Evolutionary conservation across 2,329 filamentous ascomycete genomes (phyloP), one percentile per base, ranked within the genome.

Genomic region (Neofusicoccum umdonicola): DNA sequence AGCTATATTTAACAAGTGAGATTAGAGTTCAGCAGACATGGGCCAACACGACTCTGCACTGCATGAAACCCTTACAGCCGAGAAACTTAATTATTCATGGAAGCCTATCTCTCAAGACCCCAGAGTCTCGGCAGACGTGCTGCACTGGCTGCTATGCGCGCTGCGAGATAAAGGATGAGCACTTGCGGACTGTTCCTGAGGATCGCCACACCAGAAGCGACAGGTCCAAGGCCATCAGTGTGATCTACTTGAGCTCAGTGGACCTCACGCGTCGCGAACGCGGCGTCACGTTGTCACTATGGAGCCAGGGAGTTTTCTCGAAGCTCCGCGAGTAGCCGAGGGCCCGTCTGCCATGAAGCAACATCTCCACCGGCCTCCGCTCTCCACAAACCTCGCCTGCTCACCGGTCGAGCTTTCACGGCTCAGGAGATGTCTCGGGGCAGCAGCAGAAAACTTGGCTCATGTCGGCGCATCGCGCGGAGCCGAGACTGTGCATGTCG

Each of bases 271-370:
- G 42, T 37, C 56, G 42, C n/a, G 11, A 47, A 47, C 56, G 42
- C 56, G 56, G 31, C 42, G 31, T 60, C 56, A 60, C 42, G 56
- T 60, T 60, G 56, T 17, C 56, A 17, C 13, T n/a, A 47, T 60
- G 41, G 42, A 35, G 56, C 41, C 41, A 60, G 31, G 31, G 42
- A 27, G 27, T 45, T 13, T 47, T 45, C 41, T 60, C 27, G 31
- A 60, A 60, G n/a, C n/a, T 37, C 56, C 56, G 56, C 56, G 56
- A 37, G n/a, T 47, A 47, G 31, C 56, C 56, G 42, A 60, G 19
- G 41, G 31, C 42, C 4, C 27, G 27, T 31, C 27, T 31, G 27
- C 27, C 34, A 13, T 19, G n/a, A n/a, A 37, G 31, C 42, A 12
- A 47, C 41, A 35, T 31, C 4, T 47, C 56, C 27, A 22, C 22